Evolutionary conservation across 2,329 filamentous ascomycete genomes (phyloP).

Genomic region (Fusarium sarcochroum): DNA sequence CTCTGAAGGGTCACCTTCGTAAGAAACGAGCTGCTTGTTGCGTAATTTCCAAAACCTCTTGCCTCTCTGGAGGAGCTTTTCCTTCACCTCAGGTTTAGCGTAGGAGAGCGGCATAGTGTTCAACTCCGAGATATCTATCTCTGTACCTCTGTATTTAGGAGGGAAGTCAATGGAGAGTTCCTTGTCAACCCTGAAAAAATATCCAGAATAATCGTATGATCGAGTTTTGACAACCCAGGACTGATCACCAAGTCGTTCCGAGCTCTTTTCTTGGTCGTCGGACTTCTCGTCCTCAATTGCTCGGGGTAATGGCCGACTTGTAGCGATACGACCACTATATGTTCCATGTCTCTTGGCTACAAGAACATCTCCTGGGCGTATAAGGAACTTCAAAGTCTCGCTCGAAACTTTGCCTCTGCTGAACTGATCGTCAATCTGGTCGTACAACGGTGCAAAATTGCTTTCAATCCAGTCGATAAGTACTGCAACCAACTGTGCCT

Average conservation of each 20-base stretch:
- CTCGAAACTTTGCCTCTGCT: background rate
- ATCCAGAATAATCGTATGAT: background rate
- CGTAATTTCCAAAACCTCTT: constrained; percentile 7
- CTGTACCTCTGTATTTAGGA: background rate
- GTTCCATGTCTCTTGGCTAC: background rate
- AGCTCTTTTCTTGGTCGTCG: background rate
- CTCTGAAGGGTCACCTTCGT: background rate
- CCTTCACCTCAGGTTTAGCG: background rate
- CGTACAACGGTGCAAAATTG: background rate
- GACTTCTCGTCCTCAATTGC: background rate
- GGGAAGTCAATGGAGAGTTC: background rate
- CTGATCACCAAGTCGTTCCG: rapidly evolving
- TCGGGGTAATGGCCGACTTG: background rate
- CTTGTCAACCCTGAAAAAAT: background rate
- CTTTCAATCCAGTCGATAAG: constrained; percentile 16
- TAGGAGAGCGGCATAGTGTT: background rate
- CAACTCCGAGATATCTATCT: background rate
- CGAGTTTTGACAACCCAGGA: background rate
- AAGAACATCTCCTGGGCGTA: background rate
- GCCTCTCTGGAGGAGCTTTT: background rate
- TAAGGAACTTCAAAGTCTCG: background rate
- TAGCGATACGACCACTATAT: constrained; percentile 1
- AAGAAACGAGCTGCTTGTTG: background rate
- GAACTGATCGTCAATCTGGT: background rate
- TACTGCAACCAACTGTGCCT: background rate